Base-by-base conservation (phyloP, 495 filamentous ascomycete genomes). In the Neurospora sp. region DNA sequence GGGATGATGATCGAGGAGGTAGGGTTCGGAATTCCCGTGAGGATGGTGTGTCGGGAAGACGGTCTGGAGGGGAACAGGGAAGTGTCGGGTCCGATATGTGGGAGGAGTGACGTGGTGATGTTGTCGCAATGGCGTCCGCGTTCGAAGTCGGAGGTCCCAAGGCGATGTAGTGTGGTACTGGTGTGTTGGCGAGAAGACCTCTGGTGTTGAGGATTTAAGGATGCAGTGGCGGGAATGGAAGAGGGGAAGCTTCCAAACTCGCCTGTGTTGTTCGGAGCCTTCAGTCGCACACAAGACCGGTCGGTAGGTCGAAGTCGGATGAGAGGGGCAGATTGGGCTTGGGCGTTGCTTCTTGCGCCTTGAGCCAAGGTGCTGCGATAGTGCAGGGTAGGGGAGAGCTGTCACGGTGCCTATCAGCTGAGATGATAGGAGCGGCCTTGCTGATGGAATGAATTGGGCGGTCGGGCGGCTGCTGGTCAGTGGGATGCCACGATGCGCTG, bases 1-100 rank as follows among this genome's bases (percentile, higher is more conserved):
- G 40, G 72, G 35, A 72, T 31, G 39, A n/a, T 71, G 37, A 72
- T 35, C 70, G 59, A 14, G 70, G 23, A n/a, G 48, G 39, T 74
- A 20, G 20, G 37, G 18, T 20, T 59, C 48, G 20, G 23, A 4
- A 27, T 27, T 11, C 48, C 48, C 20, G 48, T 37, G 12, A 66
- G 54, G 54, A 66, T 31, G 54, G 6, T 66, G 54, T 66, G 54
- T 66, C 7, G 54, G 27, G 27, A 16, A 62, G 54, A 62, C 27
- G 54, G 31, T 37, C 54, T 62, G 12, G 23, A 62, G 54, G 27
- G 54, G 27, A 66, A 9, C 54, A 66, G 54, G 54, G 27, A 35
- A 35, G 54, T 66, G 54, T 35, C 54, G 54, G 5, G 14, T 66
- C 27, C 27, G 12, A 18, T 62, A 31, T 31, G 54, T 18, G 54